Evolutionary conservation across 257 asterid genomes (phyloP).

Genomic region (Vinca minor): DNA sequence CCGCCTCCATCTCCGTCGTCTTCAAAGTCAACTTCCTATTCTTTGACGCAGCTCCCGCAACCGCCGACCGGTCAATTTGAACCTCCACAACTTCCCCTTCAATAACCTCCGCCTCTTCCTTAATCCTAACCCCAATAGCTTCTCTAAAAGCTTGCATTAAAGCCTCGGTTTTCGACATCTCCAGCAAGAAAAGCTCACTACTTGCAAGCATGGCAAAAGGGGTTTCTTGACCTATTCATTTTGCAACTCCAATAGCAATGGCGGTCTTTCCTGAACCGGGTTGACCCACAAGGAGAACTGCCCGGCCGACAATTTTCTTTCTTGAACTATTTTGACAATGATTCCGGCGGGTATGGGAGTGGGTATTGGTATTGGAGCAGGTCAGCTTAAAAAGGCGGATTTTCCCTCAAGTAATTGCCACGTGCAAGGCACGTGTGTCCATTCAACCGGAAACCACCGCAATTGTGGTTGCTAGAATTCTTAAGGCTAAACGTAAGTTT

Average conservation of each 20-base stretch:
- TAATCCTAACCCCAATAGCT: constrained; percentile 74
- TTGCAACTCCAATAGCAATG: constrained; percentile 90
- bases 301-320: constrained; percentile 73
- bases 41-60: constrained; percentile 66
- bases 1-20: constrained; percentile 89
- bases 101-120: constrained; percentile 82
- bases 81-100: constrained; percentile 92
- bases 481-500: no score
- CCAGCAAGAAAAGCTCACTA: constrained; percentile 78
- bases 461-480: no score
- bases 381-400: no score
- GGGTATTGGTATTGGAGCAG: no score
- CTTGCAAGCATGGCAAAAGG: constrained; percentile 90
- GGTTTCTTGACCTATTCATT: constrained; percentile 77
- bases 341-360: constrained; percentile 86
- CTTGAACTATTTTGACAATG: constrained; percentile 71
- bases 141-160: constrained; percentile 83
- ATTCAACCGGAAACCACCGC: no score
- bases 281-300: constrained; percentile 72
- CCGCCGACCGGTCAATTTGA: constrained; percentile 71
- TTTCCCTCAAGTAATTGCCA: no score
- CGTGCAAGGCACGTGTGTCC: no score
- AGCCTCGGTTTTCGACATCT: constrained; percentile 90
- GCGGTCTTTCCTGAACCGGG: constrained; percentile 89
- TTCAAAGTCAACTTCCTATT: constrained; percentile 74